Percentiles rank a stretch among this genome's conserved stretches.
phyloP scores from a whole-genome alignment of 257 asterid species.

The Salvia splendens region DNA sequence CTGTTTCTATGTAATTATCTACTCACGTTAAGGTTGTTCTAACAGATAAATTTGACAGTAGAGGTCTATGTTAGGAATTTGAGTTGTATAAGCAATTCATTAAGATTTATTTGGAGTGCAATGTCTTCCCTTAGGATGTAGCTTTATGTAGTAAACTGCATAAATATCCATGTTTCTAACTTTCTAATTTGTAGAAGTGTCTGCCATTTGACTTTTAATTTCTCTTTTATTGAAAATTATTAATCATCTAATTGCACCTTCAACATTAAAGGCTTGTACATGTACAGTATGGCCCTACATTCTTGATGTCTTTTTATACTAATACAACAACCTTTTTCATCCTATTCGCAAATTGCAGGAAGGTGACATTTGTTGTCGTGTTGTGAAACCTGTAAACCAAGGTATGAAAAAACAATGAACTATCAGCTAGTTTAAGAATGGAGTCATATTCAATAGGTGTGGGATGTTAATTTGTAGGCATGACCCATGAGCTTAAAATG shows the following conservation, averaged over 20 bases:
- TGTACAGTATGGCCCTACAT: background rate
- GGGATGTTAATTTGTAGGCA: conserved; percentile 1
- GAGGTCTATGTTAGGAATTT: background rate
- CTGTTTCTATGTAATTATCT: background rate
- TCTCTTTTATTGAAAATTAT: background rate
- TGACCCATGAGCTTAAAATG: background rate
- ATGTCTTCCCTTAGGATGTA: conserved; percentile 7
- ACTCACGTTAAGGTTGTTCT: background rate
- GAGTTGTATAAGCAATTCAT: background rate
- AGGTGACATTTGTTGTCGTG: conserved; percentile 35
- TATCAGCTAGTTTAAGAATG: background rate
- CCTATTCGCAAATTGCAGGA: conserved; percentile 35
- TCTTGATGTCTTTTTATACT: conserved; percentile 1
- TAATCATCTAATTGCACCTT: background rate
- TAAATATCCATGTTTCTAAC: background rate
- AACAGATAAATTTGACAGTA: background rate
- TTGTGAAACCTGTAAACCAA: conserved; percentile 40
- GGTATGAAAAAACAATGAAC: conserved; percentile 33
- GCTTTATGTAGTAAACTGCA: background rate
- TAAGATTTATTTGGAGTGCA: background rate
- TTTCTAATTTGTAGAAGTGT: background rate
- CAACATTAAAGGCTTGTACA: background rate
- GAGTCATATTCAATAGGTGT: background rate
- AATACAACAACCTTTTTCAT: conserved; percentile 5
- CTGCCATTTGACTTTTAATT: conserved; percentile 14